Base-by-base conservation (phyloP, 176 grass and related monocot species). In the Elaeis guineensis region DNA sequence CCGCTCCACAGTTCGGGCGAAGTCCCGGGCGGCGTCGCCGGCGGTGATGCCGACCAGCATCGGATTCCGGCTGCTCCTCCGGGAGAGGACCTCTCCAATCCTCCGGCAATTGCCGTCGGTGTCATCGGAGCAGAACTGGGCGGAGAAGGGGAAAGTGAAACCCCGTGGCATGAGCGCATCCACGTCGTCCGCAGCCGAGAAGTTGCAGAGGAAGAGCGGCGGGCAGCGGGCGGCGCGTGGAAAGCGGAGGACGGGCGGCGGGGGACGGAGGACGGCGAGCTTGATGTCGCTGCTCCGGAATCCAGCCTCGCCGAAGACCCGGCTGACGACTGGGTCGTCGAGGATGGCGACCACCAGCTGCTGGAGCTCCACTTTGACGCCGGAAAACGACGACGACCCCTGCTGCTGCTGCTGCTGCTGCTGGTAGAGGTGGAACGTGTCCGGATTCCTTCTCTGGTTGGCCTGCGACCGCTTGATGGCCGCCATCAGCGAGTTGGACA, bases 401-500 rank as follows among this genome's bases (percentile, higher is more conserved):
- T 1, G 62, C 0, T 12, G 50, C 65, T 14, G 49, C 62, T 72
- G 52, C 30, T 65, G 63, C 20, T 63, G 65, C 65, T 81, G 77
- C 69, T 81, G 79, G 77, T 95, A 95, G 29, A 95, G 74, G 70
- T 95, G 91, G 83, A 85, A 87, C 15, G 75, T 71, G 57, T 79
- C 75, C 4, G 77, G 86, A 54, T 90, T 90, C 25, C 91, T 70
- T 0, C 86, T 65, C 80, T 84, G 86, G 71, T 82, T 90, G 20
- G 83, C 86, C 77, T 95, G 91, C 1, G 91, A 90, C 20, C 86
- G 80, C 80, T 84, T 95, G 74, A 95, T 85, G 51, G 91, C 86
- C 2, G 91, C 83, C 91, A 95, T 90, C 23, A 95, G 86, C 11
- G 86, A 95, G 82, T 95, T 95, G 21, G 90, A 86, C 0, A 90